These are phyloP conservation scores for Barnettozyma populi DNA, from an alignment of 805 yeast genomes.

Conservation along the genomic window DNA sequence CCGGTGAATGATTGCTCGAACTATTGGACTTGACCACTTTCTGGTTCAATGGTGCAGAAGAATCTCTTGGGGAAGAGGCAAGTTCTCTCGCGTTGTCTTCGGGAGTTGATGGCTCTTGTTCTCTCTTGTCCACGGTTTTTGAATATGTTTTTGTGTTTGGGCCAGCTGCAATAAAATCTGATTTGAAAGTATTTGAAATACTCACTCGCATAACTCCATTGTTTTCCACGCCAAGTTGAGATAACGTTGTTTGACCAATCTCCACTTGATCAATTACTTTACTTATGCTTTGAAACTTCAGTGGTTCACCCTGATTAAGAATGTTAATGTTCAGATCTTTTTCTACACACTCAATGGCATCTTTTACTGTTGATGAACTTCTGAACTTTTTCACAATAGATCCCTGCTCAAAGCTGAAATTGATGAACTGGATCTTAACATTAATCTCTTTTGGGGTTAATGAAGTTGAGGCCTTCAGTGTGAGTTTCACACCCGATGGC, in stretches of 20 bases:
- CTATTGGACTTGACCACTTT: not conserved
- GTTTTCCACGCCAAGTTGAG: slow-evolving; percentile 21
- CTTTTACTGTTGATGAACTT: slow-evolving; percentile 11
- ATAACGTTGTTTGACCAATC: slow-evolving; percentile 8
- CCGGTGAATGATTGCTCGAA: not conserved
- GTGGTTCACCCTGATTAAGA: slow-evolving; percentile 12
- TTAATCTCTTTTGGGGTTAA: slow-evolving; percentile 18
- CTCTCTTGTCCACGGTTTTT: too few relatives aligned
- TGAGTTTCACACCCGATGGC: slow-evolving; percentile 40
- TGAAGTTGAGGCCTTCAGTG: slow-evolving; percentile 17
- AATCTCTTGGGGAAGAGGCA: not conserved
- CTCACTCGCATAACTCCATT: slow-evolving; percentile 24
- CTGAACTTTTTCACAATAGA: slow-evolving; percentile 23
- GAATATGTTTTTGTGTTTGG: not conserved
- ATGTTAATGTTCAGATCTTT: slow-evolving; percentile 13
- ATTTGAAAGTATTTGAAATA: not conserved
- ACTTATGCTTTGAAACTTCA: slow-evolving; percentile 20
- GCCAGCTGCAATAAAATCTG: too few relatives aligned
- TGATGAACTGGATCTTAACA: slow-evolving; percentile 28
- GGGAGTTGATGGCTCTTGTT: not conserved
- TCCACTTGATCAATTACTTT: slow-evolving; percentile 14
- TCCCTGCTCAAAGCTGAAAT: slow-evolving; percentile 20
- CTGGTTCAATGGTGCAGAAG: not conserved
- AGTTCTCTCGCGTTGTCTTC: not conserved
- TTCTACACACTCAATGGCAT: slow-evolving; percentile 17